Conservation (phyloP, 176 grass and related monocot species). For the Triticum timopheevii region DNA sequence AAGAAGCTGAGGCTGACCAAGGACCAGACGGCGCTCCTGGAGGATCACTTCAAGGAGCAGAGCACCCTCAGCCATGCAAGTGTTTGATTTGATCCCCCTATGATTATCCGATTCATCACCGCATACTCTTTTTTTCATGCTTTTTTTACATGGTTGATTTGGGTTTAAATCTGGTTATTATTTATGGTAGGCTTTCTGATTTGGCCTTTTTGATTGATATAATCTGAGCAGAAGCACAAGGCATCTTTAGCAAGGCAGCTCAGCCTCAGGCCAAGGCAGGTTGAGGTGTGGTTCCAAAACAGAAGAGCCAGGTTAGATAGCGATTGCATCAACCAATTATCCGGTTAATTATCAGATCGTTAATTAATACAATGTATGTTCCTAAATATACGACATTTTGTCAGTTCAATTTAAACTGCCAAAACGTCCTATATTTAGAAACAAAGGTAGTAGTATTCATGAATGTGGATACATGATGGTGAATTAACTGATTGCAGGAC, state of each 20-base stretch:
- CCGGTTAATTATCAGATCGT: neutral
- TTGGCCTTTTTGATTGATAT: neutral
- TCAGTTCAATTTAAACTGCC: too few species aligned
- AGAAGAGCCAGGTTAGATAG: constrained; percentile 80
- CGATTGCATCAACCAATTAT: neutral
- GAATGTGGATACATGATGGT: neutral
- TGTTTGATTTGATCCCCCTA: neutral
- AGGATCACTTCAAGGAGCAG: constrained; percentile 81
- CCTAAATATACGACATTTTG: neutral
- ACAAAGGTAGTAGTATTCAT: neutral
- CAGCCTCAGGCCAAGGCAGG: constrained; percentile 80
- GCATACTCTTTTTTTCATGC: neutral
- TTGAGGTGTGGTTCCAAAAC: constrained; percentile 99
- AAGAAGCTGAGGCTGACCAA: constrained; percentile 91
- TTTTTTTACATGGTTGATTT: neutral
- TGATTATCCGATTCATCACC: neutral
- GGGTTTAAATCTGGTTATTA: neutral
- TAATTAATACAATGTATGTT: neutral
- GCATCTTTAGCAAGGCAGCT: constrained; percentile 65
- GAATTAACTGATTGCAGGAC: constrained; percentile 43
- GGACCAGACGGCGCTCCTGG: constrained; percentile 78
- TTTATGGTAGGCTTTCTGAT: neutral
- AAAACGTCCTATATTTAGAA: too few species aligned
- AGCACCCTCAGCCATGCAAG: constrained; percentile 73
- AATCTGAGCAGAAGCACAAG: constrained; percentile 73